phyloP scores from a whole-genome alignment of 148 eudicot species.

The Dysphania ambrosioides region DNA sequence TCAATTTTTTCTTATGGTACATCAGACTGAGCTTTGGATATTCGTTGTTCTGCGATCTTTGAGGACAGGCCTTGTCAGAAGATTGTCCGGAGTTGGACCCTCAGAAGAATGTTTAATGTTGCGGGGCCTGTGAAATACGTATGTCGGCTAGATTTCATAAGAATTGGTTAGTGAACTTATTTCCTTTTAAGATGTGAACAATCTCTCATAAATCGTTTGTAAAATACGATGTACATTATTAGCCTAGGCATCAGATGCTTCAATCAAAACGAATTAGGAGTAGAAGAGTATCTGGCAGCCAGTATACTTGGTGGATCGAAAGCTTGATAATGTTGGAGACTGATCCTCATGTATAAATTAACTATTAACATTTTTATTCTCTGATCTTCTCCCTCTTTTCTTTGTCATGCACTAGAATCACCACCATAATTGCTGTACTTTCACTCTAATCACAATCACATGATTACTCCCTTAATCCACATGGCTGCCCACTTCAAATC shows the following conservation, averaged over 20 bases:
- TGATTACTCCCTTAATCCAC: no score
- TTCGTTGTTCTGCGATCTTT: constrained; percentile 4
- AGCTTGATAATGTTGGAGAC: background rate
- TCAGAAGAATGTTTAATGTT: constrained; percentile 14
- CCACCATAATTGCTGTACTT: no score
- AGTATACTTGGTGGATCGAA: background rate
- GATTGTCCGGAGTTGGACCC: constrained; percentile 16
- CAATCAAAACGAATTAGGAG: background rate
- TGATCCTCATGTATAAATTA: no score
- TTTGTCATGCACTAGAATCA: no score
- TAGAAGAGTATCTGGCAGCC: background rate
- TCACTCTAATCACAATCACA: no score
- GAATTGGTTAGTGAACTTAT: constrained; percentile 19
- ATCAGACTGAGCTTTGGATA: constrained; percentile 7
- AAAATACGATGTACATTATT: constrained; percentile 7
- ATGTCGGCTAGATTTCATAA: constrained; percentile 18
- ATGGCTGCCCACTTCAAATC: no score
- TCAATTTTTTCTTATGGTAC: constrained; percentile 12
- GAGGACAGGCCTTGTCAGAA: constrained; percentile 5
- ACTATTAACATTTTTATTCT: no score
- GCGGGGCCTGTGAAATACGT: constrained; percentile 17
- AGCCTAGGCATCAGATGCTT: background rate
- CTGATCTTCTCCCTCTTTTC: no score
- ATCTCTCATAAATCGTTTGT: constrained; percentile 10
- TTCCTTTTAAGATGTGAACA: constrained; percentile 10